phyloP scores from a whole-genome alignment of 495 filamentous ascomycete genomes.

The Tuber calosporum region DNA sequence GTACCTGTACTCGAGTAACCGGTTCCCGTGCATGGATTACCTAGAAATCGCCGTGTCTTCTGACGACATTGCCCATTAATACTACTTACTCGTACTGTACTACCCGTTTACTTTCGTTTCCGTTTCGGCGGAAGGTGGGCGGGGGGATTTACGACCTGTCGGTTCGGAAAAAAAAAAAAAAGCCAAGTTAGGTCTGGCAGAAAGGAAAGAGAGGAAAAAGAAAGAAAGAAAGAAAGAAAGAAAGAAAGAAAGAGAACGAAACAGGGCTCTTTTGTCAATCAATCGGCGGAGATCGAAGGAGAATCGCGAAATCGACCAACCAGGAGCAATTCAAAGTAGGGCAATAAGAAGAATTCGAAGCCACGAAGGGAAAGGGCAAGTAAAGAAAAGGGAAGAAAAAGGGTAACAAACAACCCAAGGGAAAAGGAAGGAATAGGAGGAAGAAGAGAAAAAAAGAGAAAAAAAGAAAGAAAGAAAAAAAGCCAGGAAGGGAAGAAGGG shows the following conservation, averaged over 20 bases:
- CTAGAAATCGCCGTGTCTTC: not conserved
- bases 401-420: slow-evolving; percentile 20
- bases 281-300: slow-evolving; percentile 37
- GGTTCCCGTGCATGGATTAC: not conserved
- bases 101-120: slow-evolving; percentile 1
- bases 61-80: not conserved
- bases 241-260: slow-evolving; percentile 32
- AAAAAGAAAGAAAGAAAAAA: not conserved
- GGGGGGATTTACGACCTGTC: slow-evolving; percentile 2
- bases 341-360: not conserved
- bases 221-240: slow-evolving; percentile 38
- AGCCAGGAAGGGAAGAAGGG: not conserved
- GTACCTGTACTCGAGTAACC: too few relatives aligned
- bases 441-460: slow-evolving; percentile 15
- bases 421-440: slow-evolving; percentile 24
- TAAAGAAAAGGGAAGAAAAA: slow-evolving; percentile 10
- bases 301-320: slow-evolving; percentile 38
- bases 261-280: slow-evolving; percentile 40
- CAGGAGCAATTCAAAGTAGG: slow-evolving; percentile 24
- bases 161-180: slow-evolving; percentile 16
- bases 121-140: not conserved
- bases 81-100: not conserved
- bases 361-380: slow-evolving; percentile 31
- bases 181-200: not conserved
- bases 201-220: slow-evolving; percentile 37